Evolutionary conservation across 2,329 filamentous ascomycete genomes (phyloP), one percentile per base, ranked within the genome.

Genomic region (Rhinocladiella mackenziei): DNA sequence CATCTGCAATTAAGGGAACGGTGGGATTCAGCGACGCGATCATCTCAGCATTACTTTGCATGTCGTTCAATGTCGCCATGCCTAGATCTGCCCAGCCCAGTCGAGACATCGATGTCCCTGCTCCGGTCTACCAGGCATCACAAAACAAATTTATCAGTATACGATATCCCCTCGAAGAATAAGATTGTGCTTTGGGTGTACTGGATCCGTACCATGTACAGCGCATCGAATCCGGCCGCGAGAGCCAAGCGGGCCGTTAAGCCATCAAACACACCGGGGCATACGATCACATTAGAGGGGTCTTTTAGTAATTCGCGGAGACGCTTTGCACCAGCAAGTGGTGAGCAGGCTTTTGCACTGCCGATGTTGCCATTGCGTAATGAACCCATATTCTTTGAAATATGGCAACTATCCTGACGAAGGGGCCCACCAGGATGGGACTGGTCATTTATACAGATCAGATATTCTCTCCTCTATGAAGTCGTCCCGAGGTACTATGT

Each of bases 11-110:
- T 2, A 77, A 60, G 7, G 75, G 72, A 2, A 63, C 67, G 32
- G 62, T 62, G 0, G 70, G 69, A 22, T 71, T 67, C 2, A 76
- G 65, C 36, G 69, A 70, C 4, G 72, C 71, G 38, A 76, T 70
- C 71, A 74, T 76, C 49, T 71, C 70, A 4, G 73, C 73, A 37
- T 75, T 72, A 42, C 67, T 64, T 9, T 66, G 66, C 73, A 76
- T 76, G 48, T 76, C 72, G 42, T 72, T 67, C 11, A 75, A 56
- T 7, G 71, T 70, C 36, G 70, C 71, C 35, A 76, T 67, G 14
- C 69, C 72, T 5, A 76, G 58, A 52, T 76, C 72, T 18, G 72
- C 67, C 54, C 69, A 66, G 13, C 72, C 72, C 30, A 74, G 65
- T 3, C 65, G 60, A 2, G 70, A 73, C 32, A 68, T 68, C 4